These are phyloP conservation scores for Lagenidium giganteum DNA, from an alignment of 352 stramenopile species.

Conservation along the genomic window DNA sequence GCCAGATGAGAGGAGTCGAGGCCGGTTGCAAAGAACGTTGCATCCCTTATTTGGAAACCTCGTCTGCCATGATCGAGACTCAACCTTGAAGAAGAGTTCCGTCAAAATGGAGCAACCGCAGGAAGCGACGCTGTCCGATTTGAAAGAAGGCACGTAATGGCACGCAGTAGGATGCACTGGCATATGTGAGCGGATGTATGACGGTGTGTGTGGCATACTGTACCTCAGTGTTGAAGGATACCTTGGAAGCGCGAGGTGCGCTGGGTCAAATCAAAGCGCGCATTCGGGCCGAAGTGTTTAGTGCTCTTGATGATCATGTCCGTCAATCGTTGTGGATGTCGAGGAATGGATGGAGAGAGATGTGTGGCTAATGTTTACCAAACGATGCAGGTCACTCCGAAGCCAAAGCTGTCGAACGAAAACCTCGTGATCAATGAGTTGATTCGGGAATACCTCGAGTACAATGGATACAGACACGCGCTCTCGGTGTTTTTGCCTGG, in stretches of 20 bases:
- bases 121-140: slow-evolving; percentile 45
- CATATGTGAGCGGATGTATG: neutral
- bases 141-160: slow-evolving; percentile 42
- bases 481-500: slow-evolving; percentile 84
- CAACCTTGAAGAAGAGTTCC: no score
- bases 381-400: slow-evolving; percentile 38
- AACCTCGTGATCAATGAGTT: slow-evolving; percentile 94
- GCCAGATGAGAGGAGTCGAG: no score
- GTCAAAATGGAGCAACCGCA: no score
- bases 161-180: neutral
- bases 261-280: slow-evolving; percentile 82
- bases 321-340: neutral
- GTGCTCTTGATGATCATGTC: slow-evolving; percentile 77
- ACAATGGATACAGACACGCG: slow-evolving; percentile 90
- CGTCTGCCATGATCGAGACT: no score
- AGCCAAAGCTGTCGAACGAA: slow-evolving; percentile 85
- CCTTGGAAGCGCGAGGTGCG: slow-evolving; percentile 62
- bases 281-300: slow-evolving; percentile 82
- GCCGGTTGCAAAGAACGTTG: no score
- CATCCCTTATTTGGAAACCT: no score
- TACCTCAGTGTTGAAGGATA: slow-evolving; percentile 76
- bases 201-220: neutral
- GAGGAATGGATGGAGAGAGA: neutral
- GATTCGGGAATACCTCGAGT: slow-evolving; percentile 92
- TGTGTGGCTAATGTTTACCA: no score